Base-by-base conservation (phyloP, 345 rosid genomes). In the Eucalyptus polybractea region DNA sequence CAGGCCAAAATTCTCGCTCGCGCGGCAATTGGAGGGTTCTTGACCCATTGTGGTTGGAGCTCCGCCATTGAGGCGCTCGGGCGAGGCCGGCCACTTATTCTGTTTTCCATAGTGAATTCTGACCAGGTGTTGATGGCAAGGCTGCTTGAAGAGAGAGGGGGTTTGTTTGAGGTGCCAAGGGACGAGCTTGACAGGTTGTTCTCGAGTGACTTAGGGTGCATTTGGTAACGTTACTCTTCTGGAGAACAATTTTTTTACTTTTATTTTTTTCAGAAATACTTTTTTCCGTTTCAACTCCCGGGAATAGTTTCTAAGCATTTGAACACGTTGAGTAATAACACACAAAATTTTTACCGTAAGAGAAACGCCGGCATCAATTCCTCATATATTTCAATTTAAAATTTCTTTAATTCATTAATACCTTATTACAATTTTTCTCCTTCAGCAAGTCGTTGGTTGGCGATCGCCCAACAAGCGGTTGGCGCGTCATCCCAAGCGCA, bases 21-120 rank as follows among this genome's bases (percentile, higher is more conserved):
- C 47, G n/a, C 33, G 6, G 76, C 92, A 4, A 88, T 88, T 1
- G 92, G 93, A 21, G 92, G 90, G 15, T 91, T 92, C 89, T 50
- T 92, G 89, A 92, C 93, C 7, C 92, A 91, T 80, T 50, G 87
- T 17, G 91, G 90, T 2, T 87, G 91, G 89, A 87, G 91, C 87
- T 91, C 92, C 1, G 89, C 90, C 16, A 51, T 89, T 6, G 90
- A 89, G 91, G 91, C 88, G 5, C 89, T 91, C 8, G 65, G 86
- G 6, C 44, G 44, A 13, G 93, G 90, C 10, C 50, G 19, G 31
- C 85, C 90, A 4, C 25, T 90, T 67, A 62, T 92, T 21, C 31
- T 90, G 50, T 72, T 92, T 40, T 22, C 90, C 4, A 47, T 49
- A 19, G 54, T 10, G 50, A 44, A 60, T 54, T 47, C 67, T 3